Evolutionary conservation across 179 eudicot species (phyloP).

Genomic region (Gypsophila paniculata): DNA sequence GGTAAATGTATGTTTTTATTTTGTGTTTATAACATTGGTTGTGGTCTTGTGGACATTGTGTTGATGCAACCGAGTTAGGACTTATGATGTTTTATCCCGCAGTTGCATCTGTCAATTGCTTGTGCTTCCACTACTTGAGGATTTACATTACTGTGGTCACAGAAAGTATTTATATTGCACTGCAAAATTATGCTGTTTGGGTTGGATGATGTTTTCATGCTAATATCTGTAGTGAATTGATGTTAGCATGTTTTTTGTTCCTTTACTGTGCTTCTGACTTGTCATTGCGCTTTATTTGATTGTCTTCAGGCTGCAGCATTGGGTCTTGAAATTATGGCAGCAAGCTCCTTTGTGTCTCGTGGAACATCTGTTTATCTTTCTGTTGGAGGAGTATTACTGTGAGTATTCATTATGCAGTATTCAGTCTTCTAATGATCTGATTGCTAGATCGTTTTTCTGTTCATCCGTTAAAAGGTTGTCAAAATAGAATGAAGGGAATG

Average conservation of each 20-base stretch:
- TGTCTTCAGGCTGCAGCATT: constrained; percentile 61
- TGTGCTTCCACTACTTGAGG: constrained; percentile 6
- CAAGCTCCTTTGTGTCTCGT: constrained; percentile 47
- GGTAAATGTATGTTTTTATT: neutral
- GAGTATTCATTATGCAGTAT: constrained; percentile 31
- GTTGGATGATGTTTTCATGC: neutral
- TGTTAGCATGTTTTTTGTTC: constrained; percentile 4
- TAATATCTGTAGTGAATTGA: neutral
- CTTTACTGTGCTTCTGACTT: constrained; percentile 11
- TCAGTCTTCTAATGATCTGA: neutral
- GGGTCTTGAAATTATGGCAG: constrained; percentile 62
- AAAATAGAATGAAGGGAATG: neutral
- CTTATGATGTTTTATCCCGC: neutral
- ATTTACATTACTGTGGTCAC: neutral
- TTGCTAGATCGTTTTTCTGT: neutral
- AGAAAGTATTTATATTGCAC: too few relatives aligned
- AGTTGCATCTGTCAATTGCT: neutral
- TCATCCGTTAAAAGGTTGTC: neutral
- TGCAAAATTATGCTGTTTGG: neutral
- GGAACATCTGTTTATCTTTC: constrained; percentile 55
- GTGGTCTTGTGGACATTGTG: neutral
- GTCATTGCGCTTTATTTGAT: neutral
- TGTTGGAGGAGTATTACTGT: constrained; percentile 80
- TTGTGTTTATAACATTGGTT: too few relatives aligned
- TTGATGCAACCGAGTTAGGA: neutral